Evolutionary conservation across 2,329 filamentous ascomycete species (phyloP), one percentile per base, ranked within the genome.

Genomic region (Aspergillus clavatus): DNA sequence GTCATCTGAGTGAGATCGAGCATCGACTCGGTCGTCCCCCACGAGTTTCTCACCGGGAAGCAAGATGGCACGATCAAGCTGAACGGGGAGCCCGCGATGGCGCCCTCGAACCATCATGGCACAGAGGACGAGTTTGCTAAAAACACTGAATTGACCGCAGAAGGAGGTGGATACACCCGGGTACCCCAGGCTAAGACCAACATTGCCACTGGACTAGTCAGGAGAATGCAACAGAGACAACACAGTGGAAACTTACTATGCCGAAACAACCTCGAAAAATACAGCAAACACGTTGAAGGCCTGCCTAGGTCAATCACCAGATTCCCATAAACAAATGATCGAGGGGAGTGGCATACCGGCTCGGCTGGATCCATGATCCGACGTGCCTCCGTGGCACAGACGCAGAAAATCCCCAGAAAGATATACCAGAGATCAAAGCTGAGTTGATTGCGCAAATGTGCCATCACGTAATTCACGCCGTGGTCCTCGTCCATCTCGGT

Each of bases 391-490:
- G 83, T 78, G 28, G 77, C 71, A 45, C 73, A 74, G 46, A 84
- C 80, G 21, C 78, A 58, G 49, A 84, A 74, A 21, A 81, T 71
- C 5, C 79, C 77, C 1, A 83, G 60, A 10, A 80, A 76, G 14
- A 85, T 75, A 64, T 76, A 80, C 81, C 82, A 84, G 21, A 85
- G 65, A 56, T 85, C 82, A 59, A 84, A 81, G 10, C 77, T 75
- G 1, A 85, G 72, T 61, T 85, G 82, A n/a, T 77, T 75, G 21
- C 78, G 75, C 27, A 84, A 71, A 57, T 84, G 80, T 37, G 74
- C 68, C n/a, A 71, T 58, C 16, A 79, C 65, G 38, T 78, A 77
- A 24, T 65, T 47, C 51, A 65, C 55, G 3, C 57, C 43, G n/a
- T 58, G 46, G 5, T 39, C 49, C 38, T 66, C 60, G 18, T 65